Percentiles rank a stretch among this genome's conserved stretches.
phyloP scores from a whole-genome alignment of 345 rosid genomes.

The Rhodamnia argentea region DNA sequence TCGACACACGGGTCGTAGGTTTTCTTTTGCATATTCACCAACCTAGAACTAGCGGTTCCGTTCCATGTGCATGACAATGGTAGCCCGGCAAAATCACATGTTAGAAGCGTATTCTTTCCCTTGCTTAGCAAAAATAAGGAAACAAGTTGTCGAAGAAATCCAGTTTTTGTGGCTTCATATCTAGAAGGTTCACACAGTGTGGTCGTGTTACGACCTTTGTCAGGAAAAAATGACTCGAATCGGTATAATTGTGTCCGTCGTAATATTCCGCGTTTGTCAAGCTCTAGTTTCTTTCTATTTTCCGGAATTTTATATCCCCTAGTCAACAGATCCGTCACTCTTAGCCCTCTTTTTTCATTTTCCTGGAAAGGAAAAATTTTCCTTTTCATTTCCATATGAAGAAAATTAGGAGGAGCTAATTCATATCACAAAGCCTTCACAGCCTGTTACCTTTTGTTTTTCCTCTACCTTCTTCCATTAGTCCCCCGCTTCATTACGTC shows the following conservation, averaged over 20 bases:
- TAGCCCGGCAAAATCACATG: not conserved
- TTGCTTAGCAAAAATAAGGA: not conserved
- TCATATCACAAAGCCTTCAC: not conserved
- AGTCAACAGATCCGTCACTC: not conserved
- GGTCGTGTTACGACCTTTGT: not conserved
- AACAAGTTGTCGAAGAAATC: not conserved
- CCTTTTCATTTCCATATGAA: not conserved
- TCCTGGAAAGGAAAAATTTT: not conserved
- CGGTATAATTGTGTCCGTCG: not conserved
- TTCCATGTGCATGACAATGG: not conserved
- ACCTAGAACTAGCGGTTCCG: not conserved
- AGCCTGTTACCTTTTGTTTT: not conserved
- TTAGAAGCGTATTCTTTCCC: not conserved
- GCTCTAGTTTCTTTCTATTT: not conserved
- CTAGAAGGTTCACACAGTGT: not conserved
- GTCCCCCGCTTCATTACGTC: not conserved
- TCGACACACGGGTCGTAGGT: too few relatives aligned
- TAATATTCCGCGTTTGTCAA: not conserved
- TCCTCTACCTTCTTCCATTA: too few relatives aligned
- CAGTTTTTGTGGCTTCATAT: not conserved
- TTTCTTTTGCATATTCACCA: not conserved
- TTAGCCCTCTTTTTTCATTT: not conserved
- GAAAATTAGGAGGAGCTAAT: not conserved
- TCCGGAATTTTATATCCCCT: not conserved
- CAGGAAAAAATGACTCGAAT: not conserved